Conservation (phyloP, 768 basidiomycete genomes). For the Amanita muscaria region DNA sequence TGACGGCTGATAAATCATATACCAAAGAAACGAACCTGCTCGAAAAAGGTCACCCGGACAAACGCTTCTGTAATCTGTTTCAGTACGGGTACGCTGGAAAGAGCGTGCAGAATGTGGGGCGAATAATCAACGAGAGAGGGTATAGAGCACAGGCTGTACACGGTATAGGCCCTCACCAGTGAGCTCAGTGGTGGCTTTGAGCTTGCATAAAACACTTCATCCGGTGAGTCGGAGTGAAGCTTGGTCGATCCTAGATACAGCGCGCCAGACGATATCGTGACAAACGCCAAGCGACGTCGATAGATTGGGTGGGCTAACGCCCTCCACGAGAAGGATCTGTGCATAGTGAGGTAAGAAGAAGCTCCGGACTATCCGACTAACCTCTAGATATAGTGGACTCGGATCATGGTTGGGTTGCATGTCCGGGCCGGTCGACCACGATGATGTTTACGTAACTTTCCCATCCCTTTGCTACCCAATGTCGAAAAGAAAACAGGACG, state of each 20-base stretch:
- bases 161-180: slow-evolving; percentile 67
- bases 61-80: slow-evolving; percentile 55
- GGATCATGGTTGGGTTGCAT: too few relatives aligned
- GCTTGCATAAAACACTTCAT: background rate
- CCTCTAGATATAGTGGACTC: too few relatives aligned
- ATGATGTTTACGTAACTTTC: background rate
- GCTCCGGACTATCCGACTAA: too few relatives aligned
- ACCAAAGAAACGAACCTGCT: slow-evolving; percentile 43
- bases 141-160: slow-evolving; percentile 74
- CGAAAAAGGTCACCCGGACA: slow-evolving; percentile 78
- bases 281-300: slow-evolving; percentile 1
- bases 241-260: background rate
- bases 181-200: slow-evolving; percentile 16
- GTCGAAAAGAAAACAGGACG: slow-evolving; percentile 48
- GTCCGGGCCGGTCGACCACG: too few relatives aligned
- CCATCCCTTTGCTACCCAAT: slow-evolving; percentile 18
- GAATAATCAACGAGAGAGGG: slow-evolving; percentile 71
- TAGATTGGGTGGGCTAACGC: background rate
- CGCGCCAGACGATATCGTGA: background rate
- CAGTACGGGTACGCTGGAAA: slow-evolving; percentile 49
- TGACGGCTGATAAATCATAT: background rate
- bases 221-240: background rate
- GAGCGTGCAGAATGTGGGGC: slow-evolving; percentile 48
- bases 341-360: background rate
- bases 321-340: background rate